A percentile compares a stretch with the other conserved stretches of the same genome.
Conservation (phyloP, 2,329 filamentous ascomycete genomes). For the Colletotrichum falcatum region DNA sequence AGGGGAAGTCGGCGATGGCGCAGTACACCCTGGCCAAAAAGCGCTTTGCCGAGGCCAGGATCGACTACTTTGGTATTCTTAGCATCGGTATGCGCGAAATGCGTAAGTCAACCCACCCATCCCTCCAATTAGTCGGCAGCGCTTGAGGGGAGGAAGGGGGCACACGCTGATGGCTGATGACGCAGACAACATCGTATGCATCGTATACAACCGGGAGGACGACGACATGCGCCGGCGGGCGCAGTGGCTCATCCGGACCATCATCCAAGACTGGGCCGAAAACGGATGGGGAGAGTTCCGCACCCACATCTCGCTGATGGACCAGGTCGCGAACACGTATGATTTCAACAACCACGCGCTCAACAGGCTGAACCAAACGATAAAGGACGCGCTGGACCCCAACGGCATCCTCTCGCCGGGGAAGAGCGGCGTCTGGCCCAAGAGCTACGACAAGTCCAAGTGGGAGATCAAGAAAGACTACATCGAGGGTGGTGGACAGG, state of each 20-base stretch:
- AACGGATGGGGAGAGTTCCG: slow-evolving; percentile 60
- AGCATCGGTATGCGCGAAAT: too few relatives aligned
- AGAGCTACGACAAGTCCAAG: slow-evolving; percentile 39
- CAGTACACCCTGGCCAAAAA: slow-evolving; percentile 52
- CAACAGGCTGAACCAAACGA: slow-evolving; percentile 57
- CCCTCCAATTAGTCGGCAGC: too few relatives aligned
- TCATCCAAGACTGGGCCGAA: slow-evolving; percentile 56
- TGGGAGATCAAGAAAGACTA: slow-evolving; percentile 30
- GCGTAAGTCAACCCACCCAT: too few relatives aligned
- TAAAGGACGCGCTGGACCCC: slow-evolving; percentile 60
- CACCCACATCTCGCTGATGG: slow-evolving; percentile 59
- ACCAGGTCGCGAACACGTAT: slow-evolving; percentile 61
- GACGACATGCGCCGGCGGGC: slow-evolving; percentile 51
- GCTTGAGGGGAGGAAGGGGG: too few relatives aligned
- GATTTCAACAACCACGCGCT: slow-evolving; percentile 56
- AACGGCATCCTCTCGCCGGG: slow-evolving; percentile 53
- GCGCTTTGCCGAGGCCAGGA: slow-evolving; percentile 50
- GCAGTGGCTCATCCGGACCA: slow-evolving; percentile 48
- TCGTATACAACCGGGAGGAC: too few relatives aligned
- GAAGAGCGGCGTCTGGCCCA: slow-evolving; percentile 53
- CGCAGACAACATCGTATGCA: too few relatives aligned
- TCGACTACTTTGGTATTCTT: too few relatives aligned
- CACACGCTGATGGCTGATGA: too few relatives aligned
- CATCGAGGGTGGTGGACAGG: too few relatives aligned
- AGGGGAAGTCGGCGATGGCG: slow-evolving; percentile 54